A percentile compares a stretch with the other conserved stretches of the same genome.
Evolutionary conservation across 176 grass and related monocot genomes (phyloP).

Genomic region (Musa schizocarpa): DNA sequence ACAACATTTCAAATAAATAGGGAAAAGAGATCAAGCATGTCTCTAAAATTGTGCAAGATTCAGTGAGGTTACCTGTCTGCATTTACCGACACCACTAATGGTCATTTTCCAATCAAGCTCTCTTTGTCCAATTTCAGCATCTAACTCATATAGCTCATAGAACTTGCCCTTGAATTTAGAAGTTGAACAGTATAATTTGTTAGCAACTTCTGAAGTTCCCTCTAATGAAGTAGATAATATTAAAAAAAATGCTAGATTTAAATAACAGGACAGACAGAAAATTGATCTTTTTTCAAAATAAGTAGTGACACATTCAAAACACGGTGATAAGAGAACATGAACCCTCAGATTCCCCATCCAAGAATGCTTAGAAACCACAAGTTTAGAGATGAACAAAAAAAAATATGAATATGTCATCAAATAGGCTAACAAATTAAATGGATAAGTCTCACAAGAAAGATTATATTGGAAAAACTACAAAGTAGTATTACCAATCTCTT

Average conservation of each 20-base stretch:
- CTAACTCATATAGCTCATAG: conserved; percentile 93
- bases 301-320: neutral
- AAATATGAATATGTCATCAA: no score
- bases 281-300: neutral
- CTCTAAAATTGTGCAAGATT: neutral
- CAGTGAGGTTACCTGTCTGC: conserved; percentile 52
- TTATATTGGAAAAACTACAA: no score
- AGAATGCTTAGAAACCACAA: neutral
- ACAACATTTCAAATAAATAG: conserved; percentile 20
- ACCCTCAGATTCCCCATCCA: neutral
- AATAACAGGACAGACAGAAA: neutral
- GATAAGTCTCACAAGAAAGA: no score
- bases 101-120: conserved; percentile 99
- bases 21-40: conserved; percentile 9
- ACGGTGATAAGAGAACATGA: neutral
- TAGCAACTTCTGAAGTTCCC: neutral
- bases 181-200: neutral
- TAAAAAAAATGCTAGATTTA: neutral
- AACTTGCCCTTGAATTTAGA: conserved; percentile 68
- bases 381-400: no score
- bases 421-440: no score
- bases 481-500: no score
- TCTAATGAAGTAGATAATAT: neutral
- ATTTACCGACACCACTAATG: conserved; percentile 81
- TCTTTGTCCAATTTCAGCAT: conserved; percentile 85